A percentile compares a stretch with the other conserved stretches of the same genome.
phyloP scores from a whole-genome alignment of 176 grass and related monocot genomes.

The Echinochloa phyllopogon region DNA sequence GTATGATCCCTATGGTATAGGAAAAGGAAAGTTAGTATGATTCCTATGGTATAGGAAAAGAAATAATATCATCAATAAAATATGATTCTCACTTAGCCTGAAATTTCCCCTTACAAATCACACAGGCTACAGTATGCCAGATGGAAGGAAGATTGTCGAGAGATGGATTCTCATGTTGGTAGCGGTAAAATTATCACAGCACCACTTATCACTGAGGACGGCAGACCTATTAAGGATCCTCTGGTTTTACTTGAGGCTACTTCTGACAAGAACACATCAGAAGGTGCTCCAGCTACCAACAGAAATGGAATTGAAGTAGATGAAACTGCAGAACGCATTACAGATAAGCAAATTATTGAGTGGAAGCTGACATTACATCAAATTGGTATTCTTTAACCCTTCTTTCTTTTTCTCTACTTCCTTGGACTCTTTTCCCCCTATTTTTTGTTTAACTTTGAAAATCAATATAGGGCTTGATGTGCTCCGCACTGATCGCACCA shows the following conservation, averaged over 20 bases:
- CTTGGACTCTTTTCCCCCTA: not conserved
- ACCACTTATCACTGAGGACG: slow-evolving; percentile 89
- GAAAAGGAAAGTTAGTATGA: not conserved
- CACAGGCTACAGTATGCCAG: slow-evolving; percentile 82
- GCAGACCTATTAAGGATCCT: slow-evolving; percentile 85
- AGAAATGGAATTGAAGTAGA: slow-evolving; percentile 26
- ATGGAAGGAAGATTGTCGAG: slow-evolving; percentile 87
- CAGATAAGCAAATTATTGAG: slow-evolving; percentile 86
- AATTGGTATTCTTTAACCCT: slow-evolving; percentile 65
- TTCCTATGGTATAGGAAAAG: not conserved
- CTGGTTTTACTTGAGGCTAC: slow-evolving; percentile 91
- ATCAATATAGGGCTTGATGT: slow-evolving; percentile 84
- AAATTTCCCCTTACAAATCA: slow-evolving; percentile 36
- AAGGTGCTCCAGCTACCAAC: slow-evolving; percentile 32
- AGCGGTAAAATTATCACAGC: slow-evolving; percentile 93
- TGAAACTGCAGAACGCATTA: slow-evolving; percentile 25
- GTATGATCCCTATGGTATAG: not conserved
- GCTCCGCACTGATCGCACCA: slow-evolving; percentile 89
- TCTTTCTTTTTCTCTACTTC: slow-evolving; percentile 35
- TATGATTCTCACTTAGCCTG: slow-evolving; percentile 17
- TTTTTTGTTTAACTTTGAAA: slow-evolving; percentile 35
- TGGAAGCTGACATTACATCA: slow-evolving; percentile 99
- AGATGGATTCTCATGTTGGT: slow-evolving; percentile 96
- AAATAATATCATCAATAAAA: slow-evolving; percentile 3
- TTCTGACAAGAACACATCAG: slow-evolving; percentile 42